Evolutionary conservation across 2,329 filamentous ascomycete species (phyloP), one percentile per base, ranked within the genome.

Genomic region (Hymenoscyphus salicellus): DNA sequence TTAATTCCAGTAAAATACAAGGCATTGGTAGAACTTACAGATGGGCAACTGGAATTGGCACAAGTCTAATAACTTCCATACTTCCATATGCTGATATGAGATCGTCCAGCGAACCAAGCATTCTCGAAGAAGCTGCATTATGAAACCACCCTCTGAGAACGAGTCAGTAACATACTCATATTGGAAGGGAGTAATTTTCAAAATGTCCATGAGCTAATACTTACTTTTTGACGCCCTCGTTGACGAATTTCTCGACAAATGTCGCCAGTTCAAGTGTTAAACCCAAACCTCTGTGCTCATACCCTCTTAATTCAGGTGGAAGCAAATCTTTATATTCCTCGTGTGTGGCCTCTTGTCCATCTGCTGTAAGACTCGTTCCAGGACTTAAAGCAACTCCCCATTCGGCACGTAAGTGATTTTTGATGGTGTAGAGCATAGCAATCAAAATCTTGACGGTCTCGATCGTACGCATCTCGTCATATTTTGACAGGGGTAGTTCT

Each of bases 21-120:
- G 76, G 72, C 10, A 69, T 79, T 71, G 3, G n/a, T n/a, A 52
- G 49, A 28, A 65, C 71, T 59, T 64, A 72, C 66, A 89, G 71
- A 72, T 88, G 86, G 5, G 86, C 86, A 7, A 89, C 82, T 1
- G 86, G 86, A 23, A 89, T 82, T 0, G 86, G 85, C 0, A 86
- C 88, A n/a, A 84, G 75, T 64, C 85, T 81, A 52, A 89, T 89
- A 0, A 86, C 88, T 75, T 89, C 86, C 85, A 89, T 87, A 62
- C 76, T 80, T 1, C 85, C 85, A 72, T 86, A 88, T 0, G 85
- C 84, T 65, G 85, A 81, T 17, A 83, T 80, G 20, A 89, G 74
- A 0, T 75, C 74, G 71, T 86, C 86, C 28, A 89, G 72, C 68
- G 88, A 83, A 1, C 80, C 80, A 14, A 83, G 83, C 78, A 89